Base-by-base conservation (phyloP, 805 yeast species). In the Saturnispora silvae region DNA sequence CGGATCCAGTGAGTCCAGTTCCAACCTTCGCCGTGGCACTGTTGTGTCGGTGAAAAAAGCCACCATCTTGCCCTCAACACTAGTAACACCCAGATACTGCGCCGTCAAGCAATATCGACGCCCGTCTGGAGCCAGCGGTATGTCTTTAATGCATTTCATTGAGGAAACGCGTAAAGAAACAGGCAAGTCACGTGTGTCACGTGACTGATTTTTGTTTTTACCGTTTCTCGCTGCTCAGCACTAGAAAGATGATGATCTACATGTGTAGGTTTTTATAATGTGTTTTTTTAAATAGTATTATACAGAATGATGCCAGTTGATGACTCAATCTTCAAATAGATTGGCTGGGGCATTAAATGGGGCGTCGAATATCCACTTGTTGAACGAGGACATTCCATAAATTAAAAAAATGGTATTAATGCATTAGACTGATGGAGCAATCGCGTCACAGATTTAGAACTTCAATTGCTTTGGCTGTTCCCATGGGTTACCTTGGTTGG, bases 401-500 rank as follows among this genome's bases (percentile, higher is more conserved):
- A 26, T 31, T 28, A 25, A 30, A 30, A 31, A 24, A 29, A 30
- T n/a, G 17, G 24, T 25, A 20, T 23, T 24, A 23, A 19, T 19
- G 24, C 23, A 33, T 20, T 20, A 31, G 26, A 31, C 17, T 25
- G 14, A 23, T 25, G 11, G 28, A n/a, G n/a, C n/a, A n/a, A n/a
- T n/a, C n/a, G n/a, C n/a, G n/a, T n/a, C n/a, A n/a, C n/a, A n/a
- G 29, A 49, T 43, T 65, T 77, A 81, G 45, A 68, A 70, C 52
- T 64, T 66, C 63, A 82, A 75, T 54, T 70, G 68, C 72, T 81
- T 85, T 68, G 96, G 95, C 69, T 83, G 77, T 76, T 92, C 99
- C 99, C 99, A 92, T 57, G 96, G 72, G 79, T 85, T 82, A 60
- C 79, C 81, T 75, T 89, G 99, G 81, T 92, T 84, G 62, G 99